Conservation (phyloP, 768 basidiomycete species). For the Leccinum fibrillosum region DNA sequence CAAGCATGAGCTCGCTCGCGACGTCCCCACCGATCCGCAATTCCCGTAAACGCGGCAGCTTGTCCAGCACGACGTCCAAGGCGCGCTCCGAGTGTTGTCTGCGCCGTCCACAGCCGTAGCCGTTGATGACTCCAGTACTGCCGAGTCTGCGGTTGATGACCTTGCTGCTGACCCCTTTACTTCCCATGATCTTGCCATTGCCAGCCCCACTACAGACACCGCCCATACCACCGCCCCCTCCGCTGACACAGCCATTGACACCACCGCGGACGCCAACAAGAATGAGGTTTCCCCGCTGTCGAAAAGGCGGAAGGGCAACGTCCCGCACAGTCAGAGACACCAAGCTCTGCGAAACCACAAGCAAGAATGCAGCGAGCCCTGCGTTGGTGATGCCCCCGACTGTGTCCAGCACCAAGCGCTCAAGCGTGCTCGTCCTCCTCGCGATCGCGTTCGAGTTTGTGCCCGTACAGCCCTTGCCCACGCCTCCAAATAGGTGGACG, state of each 20-base stretch:
- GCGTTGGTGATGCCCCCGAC: slow-evolving; percentile 20
- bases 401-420: slow-evolving; percentile 15
- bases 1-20: slow-evolving; percentile 25
- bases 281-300: slow-evolving; percentile 16
- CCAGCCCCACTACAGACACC: no score
- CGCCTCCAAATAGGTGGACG: slow-evolving; percentile 4
- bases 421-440: slow-evolving; percentile 7
- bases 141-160: neutral
- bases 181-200: no score
- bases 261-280: neutral
- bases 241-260: neutral
- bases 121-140: neutral
- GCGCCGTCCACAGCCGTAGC: neutral
- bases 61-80: slow-evolving; percentile 16
- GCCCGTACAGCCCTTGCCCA: neutral
- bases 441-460: neutral
- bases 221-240: no score
- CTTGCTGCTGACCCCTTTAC: no score
- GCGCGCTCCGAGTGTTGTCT: slow-evolving; percentile 13
- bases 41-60: slow-evolving; percentile 15
- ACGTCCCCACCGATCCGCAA: slow-evolving; percentile 21
- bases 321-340: slow-evolving; percentile 14
- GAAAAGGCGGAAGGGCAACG: slow-evolving; percentile 17
- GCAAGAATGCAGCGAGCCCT: slow-evolving; percentile 14
- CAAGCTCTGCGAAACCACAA: slow-evolving; percentile 11